Conservation (phyloP, 176 grass and related monocot species). For the Secale cereale region DNA sequence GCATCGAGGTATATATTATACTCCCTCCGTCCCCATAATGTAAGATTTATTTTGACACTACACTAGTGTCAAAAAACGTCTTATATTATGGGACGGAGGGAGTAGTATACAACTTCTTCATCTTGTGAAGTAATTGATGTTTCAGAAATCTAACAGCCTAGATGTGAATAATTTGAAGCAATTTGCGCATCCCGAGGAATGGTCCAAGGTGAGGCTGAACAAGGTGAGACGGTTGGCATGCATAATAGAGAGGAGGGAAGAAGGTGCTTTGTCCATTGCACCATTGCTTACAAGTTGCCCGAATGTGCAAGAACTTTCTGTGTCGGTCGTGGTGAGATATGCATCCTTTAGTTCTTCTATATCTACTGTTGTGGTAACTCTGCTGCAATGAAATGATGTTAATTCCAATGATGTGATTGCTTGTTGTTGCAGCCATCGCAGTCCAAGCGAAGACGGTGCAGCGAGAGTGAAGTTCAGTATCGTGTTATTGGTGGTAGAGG, state of each 20-base stretch:
- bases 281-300: conserved; percentile 42
- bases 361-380: background rate
- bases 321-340: conserved; percentile 49
- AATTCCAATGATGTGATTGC: background rate
- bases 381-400: background rate
- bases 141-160: background rate
- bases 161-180: conserved; percentile 32
- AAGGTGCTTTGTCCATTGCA: conserved; percentile 43
- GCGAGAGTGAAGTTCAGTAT: conserved; percentile 13
- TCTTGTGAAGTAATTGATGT: background rate
- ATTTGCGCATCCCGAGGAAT: conserved; percentile 29
- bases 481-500: conserved; percentile 5
- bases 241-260: conserved; percentile 43
- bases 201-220: conserved; percentile 16
- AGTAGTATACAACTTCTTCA: conserved; percentile 4
- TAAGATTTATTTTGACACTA: too few species aligned
- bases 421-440: conserved; percentile 36
- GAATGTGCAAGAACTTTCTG: conserved; percentile 40
- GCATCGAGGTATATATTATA: conserved; percentile 46
- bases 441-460: conserved; percentile 33
- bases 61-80: too few species aligned
- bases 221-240: conserved; percentile 40
- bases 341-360: conserved; percentile 2
- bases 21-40: too few species aligned
- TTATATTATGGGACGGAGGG: too few species aligned